Base-by-base conservation (phyloP, 2,329 filamentous ascomycete species). In the Penicillium sp. region DNA sequence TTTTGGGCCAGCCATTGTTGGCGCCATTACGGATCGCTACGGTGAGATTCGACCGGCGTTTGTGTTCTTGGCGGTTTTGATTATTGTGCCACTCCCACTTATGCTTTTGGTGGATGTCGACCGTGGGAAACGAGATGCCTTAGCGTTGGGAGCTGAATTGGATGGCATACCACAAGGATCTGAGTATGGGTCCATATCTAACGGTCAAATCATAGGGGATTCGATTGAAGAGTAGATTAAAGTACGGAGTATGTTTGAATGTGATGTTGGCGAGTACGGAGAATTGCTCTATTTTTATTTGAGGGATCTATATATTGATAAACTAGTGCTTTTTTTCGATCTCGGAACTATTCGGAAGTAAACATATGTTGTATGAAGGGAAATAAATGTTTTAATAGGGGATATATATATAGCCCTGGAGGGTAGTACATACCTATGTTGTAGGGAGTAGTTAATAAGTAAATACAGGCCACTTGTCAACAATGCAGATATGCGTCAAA, bases 1-100 rank as follows among this genome's bases (percentile, higher is more conserved):
- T 2, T 97, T 99, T 73, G 94, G 94, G 0, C 94, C 94, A 0
- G 89, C 91, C 0, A 93, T 99, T 70, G 94, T 99, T 0, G 94
- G 92, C 1, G 86, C 87, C 13, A 96, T 99, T 63, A 96, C 94
- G 13, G 92, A 97, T 74, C 84, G 80, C 50, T 88, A 88, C 29
- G 90, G 90, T 5, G 87, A 90, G 65, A 93, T 94, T 57, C 82
- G 90, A 48, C 89, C 89, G 7, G 92, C 93, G 0, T 99, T 99
- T 74, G 92, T 89, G 82, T 99, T 99, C 71, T 79, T 99, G 40
- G 91, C 91, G 0, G 80, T 86, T 5, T 77, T 99, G n/a, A 89
- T 99, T 7, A 88, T 89, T 6, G 74, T 96, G 1, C 92, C 94
- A 0, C 87, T 92, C 16, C 91, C 92, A 1, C 78, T 97, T 50